Evolutionary conservation across 192 early-diverging fungal species (phyloP).

Genomic region (Lobosporangium transversale): DNA sequence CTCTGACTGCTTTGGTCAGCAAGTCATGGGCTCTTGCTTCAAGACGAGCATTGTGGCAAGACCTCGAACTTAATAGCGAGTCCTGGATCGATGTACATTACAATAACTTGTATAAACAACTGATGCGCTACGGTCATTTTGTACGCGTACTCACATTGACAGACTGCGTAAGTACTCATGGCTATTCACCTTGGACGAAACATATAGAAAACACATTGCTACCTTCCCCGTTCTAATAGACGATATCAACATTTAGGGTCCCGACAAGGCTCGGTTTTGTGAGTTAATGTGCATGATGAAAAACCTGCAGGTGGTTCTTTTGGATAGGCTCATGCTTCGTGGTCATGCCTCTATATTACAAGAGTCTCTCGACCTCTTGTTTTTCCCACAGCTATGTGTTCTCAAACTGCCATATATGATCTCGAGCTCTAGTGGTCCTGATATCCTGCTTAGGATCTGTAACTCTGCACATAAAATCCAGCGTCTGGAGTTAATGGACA

Average conservation of each 20-base stretch:
- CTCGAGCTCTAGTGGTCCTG: conserved; percentile 9
- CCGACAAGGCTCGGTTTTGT: conserved; percentile 15
- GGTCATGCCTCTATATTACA: background rate
- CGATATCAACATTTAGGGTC: conserved; percentile 12
- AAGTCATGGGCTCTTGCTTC: conserved; percentile 16
- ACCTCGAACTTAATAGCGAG: conserved; percentile 26
- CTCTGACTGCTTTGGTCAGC: conserved; percentile 16
- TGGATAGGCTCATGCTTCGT: conserved; percentile 33
- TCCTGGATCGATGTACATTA: conserved; percentile 33
- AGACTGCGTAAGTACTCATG: conserved; percentile 51
- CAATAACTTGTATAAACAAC: conserved; percentile 10
- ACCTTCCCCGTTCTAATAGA: too few species aligned
- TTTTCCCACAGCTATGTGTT: conserved; percentile 4
- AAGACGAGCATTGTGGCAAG: conserved; percentile 15
- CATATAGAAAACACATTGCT: background rate
- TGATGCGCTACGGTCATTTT: conserved; percentile 10
- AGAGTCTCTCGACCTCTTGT: conserved; percentile 3
- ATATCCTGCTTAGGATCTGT: conserved; percentile 8
- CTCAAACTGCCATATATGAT: conserved; percentile 27
- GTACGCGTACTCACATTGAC: conserved; percentile 18
- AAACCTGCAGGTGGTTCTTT: conserved; percentile 18
- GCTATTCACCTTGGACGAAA: background rate
- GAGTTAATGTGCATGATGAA: conserved; percentile 16
- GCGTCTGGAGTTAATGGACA: conserved; percentile 34
- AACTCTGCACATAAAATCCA: conserved; percentile 1